A percentile compares a stretch with the other conserved stretches of the same genome.
Evolutionary conservation across 768 basidiomycete species (phyloP).

Genomic region (Russula ochroleuca): DNA sequence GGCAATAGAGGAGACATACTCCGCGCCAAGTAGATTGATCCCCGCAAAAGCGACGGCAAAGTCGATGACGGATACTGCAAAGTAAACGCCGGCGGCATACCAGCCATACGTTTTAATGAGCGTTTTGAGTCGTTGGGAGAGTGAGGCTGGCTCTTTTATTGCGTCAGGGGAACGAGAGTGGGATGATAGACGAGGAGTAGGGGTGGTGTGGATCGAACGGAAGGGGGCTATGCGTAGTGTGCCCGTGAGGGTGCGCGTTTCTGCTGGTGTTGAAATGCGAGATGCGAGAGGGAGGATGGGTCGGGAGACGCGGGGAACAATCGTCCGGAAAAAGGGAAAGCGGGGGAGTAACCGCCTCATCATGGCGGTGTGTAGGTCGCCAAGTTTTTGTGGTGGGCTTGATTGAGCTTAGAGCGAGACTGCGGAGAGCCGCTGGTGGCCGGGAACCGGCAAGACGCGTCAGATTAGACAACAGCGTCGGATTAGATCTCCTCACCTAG

Average conservation of each 20-base stretch:
- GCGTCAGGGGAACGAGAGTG: slow-evolving; percentile 30
- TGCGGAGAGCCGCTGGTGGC: not conserved
- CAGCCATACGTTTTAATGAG: slow-evolving; percentile 92
- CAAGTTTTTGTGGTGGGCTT: not conserved
- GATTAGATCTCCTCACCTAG: no score
- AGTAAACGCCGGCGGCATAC: slow-evolving; percentile 92
- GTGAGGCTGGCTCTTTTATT: slow-evolving; percentile 42
- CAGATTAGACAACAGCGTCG: no score
- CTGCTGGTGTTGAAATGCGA: slow-evolving; percentile 36
- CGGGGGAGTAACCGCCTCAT: slow-evolving; percentile 39
- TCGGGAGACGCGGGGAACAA: slow-evolving; percentile 41
- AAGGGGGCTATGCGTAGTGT: slow-evolving; percentile 34
- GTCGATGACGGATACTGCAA: slow-evolving; percentile 68
- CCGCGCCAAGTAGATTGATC: slow-evolving; percentile 85
- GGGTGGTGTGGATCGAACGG: slow-evolving; percentile 49
- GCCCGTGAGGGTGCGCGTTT: slow-evolving; percentile 33
- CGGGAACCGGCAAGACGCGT: not conserved
- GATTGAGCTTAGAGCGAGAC: not conserved
- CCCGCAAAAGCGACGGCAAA: slow-evolving; percentile 80
- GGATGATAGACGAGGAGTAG: slow-evolving; percentile 46
- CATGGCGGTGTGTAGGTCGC: not conserved
- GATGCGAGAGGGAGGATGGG: slow-evolving; percentile 49
- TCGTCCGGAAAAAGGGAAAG: slow-evolving; percentile 43
- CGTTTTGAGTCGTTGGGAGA: slow-evolving; percentile 69
- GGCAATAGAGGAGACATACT: slow-evolving; percentile 74